Evolutionary conservation across 345 rosid species (phyloP), one percentile per base, ranked within the genome.

Genomic region (Hibiscus tridactylites): DNA sequence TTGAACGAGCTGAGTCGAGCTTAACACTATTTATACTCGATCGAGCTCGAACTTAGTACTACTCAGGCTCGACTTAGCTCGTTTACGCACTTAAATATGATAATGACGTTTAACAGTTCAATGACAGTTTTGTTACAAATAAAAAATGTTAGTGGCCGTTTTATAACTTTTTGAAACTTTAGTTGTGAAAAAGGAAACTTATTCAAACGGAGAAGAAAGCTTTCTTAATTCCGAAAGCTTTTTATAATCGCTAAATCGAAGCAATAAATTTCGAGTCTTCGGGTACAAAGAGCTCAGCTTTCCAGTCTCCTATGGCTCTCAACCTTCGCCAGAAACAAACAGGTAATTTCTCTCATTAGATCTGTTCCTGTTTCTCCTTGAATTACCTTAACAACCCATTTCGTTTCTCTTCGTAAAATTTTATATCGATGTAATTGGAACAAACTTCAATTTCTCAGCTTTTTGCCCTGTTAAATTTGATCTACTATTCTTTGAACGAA

Each of bases 321-420:
- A 91, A 92, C 82, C 98, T 95, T 80, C 97, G 97, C 46, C 97
- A 88, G 62, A 95, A 89, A 73, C 99, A 95, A 76, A 88, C 96
- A n/a, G 99, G 99, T 92, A 89, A 9, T 6, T 56, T 65, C 19
- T 59, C 29, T 65, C 28, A 47, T 65, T 75, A 39, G 61, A 63
- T 70, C 72, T 70, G 60, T 71, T 21, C 19, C 19, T 59, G 50
- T 63, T 75, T 66, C 17, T 9, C 24, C 63, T 21, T 21, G 24
- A 21, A 21, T 21, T 21, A 21, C 35, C 49, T 15, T 11, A 0
- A 21, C n/a, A 64, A 42, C 6, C 65, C 39, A 31, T 66, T 73
- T 26, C 31, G 26, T 42, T 46, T 65, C 46, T 39, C 37, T 64
- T 2, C n/a, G n/a, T 52, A 35, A 10, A 61, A 26, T 59, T 44